Percentiles rank a stretch among this genome's conserved stretches.
Evolutionary conservation across 1,139 yeast species (phyloP).

Genomic region (Geotrichum histeridarum): DNA sequence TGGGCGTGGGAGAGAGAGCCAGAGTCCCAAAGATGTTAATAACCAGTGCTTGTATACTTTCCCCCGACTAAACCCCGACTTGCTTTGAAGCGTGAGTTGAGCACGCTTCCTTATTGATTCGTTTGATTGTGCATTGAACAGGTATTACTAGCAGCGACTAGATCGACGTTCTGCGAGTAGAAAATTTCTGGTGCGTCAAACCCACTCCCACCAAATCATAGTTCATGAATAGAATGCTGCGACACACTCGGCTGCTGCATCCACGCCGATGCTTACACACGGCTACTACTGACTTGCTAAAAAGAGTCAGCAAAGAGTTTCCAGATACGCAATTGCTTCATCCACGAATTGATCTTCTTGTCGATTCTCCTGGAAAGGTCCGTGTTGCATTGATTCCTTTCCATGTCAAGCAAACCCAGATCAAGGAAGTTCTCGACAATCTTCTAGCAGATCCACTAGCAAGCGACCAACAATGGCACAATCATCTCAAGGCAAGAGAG

Average conservation of each 20-base stretch:
- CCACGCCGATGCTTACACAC: not conserved
- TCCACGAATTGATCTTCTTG: constrained; percentile 22
- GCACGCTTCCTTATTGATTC: too few relatives aligned
- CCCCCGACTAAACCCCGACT: too few relatives aligned
- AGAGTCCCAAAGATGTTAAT: not conserved
- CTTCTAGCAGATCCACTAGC: constrained; percentile 37
- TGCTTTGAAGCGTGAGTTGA: too few relatives aligned
- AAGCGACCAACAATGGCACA: constrained; percentile 34
- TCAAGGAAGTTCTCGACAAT: constrained; percentile 32
- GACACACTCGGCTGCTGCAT: not conserved
- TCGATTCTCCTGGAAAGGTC: not conserved
- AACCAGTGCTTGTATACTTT: too few relatives aligned
- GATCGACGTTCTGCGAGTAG: too few relatives aligned
- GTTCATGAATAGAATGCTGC: not conserved
- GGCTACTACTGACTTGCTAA: not conserved
- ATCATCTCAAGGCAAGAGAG: constrained; percentile 29
- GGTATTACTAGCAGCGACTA: too few relatives aligned
- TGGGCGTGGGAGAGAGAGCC: not conserved
- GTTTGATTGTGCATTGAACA: too few relatives aligned
- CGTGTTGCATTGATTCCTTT: constrained; percentile 20
- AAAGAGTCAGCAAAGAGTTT: not conserved
- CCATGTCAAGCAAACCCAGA: constrained; percentile 27
- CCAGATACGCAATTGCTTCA: constrained; percentile 20
- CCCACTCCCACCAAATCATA: not conserved
- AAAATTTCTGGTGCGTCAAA: too few relatives aligned